These are phyloP conservation scores for Pseudoturritis turrita DNA, from an alignment of 345 rosid species.

Conservation along the genomic window DNA sequence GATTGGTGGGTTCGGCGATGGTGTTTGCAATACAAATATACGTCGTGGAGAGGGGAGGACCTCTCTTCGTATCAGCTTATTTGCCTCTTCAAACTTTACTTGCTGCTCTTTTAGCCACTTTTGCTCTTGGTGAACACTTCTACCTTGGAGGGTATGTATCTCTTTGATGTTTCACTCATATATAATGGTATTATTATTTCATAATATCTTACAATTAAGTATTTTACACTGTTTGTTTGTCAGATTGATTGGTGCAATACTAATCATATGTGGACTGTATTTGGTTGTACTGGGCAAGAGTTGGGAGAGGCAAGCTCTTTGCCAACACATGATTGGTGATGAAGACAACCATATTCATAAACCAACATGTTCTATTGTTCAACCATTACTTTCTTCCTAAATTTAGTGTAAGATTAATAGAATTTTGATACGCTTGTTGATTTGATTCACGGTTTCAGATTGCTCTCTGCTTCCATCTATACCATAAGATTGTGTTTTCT, in stretches of 20 bases:
- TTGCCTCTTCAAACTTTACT: slow-evolving; percentile 58
- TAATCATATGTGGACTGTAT: slow-evolving; percentile 54
- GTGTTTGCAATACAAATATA: slow-evolving; percentile 60
- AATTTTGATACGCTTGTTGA: no score
- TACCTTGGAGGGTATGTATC: slow-evolving; percentile 53
- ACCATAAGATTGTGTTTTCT: no score
- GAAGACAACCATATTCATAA: not conserved
- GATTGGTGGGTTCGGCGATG: slow-evolving; percentile 55
- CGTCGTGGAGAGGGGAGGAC: slow-evolving; percentile 61
- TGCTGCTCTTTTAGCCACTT: slow-evolving; percentile 50
- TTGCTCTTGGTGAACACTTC: slow-evolving; percentile 59
- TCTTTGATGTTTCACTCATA: not conserved
- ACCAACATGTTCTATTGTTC: slow-evolving; percentile 21
- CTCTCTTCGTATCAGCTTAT: slow-evolving; percentile 60
- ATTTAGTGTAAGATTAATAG: not conserved
- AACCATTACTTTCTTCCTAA: slow-evolving; percentile 35
- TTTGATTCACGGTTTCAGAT: no score
- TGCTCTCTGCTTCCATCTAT: no score
- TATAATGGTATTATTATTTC: not conserved
- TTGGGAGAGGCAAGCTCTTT: slow-evolving; percentile 39
- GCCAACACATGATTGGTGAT: slow-evolving; percentile 1
- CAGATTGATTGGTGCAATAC: slow-evolving; percentile 54
- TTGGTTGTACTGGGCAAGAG: slow-evolving; percentile 60
- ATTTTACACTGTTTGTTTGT: not conserved
- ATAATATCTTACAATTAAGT: not conserved